Evolutionary conservation across 2,329 filamentous ascomycete genomes (phyloP).

Genomic region (Colletotrichum cereale): DNA sequence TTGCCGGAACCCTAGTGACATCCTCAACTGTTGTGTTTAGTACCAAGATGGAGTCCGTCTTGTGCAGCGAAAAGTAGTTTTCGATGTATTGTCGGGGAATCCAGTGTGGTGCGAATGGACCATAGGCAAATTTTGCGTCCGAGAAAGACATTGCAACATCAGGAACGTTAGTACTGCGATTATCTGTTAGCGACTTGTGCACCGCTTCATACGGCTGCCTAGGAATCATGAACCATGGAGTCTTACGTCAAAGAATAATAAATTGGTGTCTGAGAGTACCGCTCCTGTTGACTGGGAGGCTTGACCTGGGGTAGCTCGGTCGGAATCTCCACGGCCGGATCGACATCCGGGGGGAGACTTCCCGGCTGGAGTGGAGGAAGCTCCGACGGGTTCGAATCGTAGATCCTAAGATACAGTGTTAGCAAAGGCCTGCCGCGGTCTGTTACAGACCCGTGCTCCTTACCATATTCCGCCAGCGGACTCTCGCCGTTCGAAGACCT

Average conservation of each 20-base stretch:
- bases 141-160: slow-evolving; percentile 69
- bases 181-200: background rate
- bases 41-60: slow-evolving; percentile 58
- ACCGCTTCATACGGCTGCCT: background rate
- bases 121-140: slow-evolving; percentile 65
- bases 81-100: slow-evolving; percentile 68
- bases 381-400: slow-evolving; percentile 58
- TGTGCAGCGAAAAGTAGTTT: slow-evolving; percentile 65
- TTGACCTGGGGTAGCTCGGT: slow-evolving; percentile 54
- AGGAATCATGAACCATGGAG: background rate
- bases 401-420: slow-evolving; percentile 57
- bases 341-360: slow-evolving; percentile 57
- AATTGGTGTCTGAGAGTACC: slow-evolving; percentile 62
- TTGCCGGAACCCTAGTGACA: slow-evolving; percentile 50
- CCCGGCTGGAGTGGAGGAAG: slow-evolving; percentile 55
- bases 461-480: slow-evolving; percentile 61
- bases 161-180: slow-evolving; percentile 65
- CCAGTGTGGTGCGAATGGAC: slow-evolving; percentile 67
- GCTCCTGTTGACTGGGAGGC: slow-evolving; percentile 57
- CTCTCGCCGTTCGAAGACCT: slow-evolving; percentile 58
- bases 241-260: slow-evolving; percentile 65
- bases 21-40: slow-evolving; percentile 67
- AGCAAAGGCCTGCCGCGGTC: background rate
- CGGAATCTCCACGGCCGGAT: slow-evolving; percentile 61
- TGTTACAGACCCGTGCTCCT: background rate